phyloP scores from a whole-genome alignment of 2,329 filamentous ascomycete genomes.

The Myriosclerotinia curreyana region DNA sequence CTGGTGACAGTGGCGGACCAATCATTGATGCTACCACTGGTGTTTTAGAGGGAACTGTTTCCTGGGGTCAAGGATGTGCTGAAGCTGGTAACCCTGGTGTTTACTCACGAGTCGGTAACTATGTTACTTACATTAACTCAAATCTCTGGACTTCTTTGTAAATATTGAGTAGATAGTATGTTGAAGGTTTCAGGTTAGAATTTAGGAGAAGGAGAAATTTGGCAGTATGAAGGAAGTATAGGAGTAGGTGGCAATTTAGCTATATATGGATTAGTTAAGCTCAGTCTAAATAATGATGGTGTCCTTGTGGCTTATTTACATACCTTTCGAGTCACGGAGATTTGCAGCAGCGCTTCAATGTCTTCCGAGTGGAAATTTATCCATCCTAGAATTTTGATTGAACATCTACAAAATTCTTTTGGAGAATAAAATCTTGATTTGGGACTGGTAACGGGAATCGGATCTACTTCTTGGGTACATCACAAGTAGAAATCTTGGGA shows the following conservation, averaged over 20 bases:
- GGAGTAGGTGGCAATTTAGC: not conserved
- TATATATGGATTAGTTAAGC: slow-evolving; percentile 5
- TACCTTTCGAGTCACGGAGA: not conserved
- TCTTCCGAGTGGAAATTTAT: not conserved
- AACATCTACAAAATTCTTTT: not conserved
- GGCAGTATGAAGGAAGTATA: not conserved
- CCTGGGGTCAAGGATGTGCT: slow-evolving; percentile 30
- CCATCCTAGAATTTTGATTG: no score
- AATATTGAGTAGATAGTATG: not conserved
- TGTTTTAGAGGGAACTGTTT: slow-evolving; percentile 28
- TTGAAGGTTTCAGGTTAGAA: not conserved
- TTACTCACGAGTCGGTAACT: slow-evolving; percentile 28
- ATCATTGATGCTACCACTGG: slow-evolving; percentile 28
- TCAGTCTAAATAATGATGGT: not conserved
- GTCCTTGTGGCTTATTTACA: slow-evolving; percentile 1
- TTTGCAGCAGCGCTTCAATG: no score
- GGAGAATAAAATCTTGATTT: not conserved
- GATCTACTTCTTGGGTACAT: not conserved
- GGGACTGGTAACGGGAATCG: no score
- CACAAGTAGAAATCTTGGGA: not conserved
- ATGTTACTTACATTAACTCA: slow-evolving; percentile 19
- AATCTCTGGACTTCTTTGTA: slow-evolving; percentile 12
- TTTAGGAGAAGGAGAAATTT: not conserved
- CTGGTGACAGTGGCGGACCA: slow-evolving; percentile 31
- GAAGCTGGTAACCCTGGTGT: slow-evolving; percentile 26